Conservation (phyloP, 345 rosid species). For the Linum tenue region DNA sequence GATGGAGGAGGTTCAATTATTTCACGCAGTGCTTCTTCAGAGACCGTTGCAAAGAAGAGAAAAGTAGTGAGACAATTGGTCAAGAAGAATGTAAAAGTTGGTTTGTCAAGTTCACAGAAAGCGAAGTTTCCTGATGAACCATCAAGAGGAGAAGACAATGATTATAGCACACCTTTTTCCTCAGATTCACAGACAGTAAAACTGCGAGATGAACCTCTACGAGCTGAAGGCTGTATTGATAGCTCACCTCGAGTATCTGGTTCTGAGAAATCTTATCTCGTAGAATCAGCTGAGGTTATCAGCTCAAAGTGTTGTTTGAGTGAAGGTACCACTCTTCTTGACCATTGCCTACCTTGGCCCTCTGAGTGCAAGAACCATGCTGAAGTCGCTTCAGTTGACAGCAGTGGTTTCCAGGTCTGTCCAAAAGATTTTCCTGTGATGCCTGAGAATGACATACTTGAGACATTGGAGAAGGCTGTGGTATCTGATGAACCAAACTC, state of each 20-base stretch:
- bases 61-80: constrained; percentile 36
- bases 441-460: constrained; percentile 20
- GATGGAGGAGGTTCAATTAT: constrained; percentile 25
- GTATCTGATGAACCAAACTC: constrained; percentile 13
- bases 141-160: constrained; percentile 16
- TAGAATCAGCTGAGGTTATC: background rate
- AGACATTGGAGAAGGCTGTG: constrained; percentile 18
- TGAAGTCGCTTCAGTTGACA: constrained; percentile 11
- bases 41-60: constrained; percentile 46
- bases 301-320: background rate
- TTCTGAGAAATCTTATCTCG: background rate
- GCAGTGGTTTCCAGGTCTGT: constrained; percentile 22
- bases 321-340: background rate
- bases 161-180: constrained; percentile 17
- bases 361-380: constrained; percentile 16
- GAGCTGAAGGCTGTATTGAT: constrained; percentile 11
- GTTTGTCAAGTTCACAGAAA: constrained; percentile 18
- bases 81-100: constrained; percentile 24
- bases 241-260: background rate
- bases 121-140: constrained; percentile 12
- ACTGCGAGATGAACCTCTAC: constrained; percentile 12
- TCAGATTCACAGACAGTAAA: constrained; percentile 17
- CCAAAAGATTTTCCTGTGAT: constrained; percentile 16
- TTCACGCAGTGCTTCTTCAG: constrained; percentile 24
- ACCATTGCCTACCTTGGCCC: constrained; percentile 10